Conservation (phyloP, 495 filamentous ascomycete genomes). For the Xylaria venustula region DNA sequence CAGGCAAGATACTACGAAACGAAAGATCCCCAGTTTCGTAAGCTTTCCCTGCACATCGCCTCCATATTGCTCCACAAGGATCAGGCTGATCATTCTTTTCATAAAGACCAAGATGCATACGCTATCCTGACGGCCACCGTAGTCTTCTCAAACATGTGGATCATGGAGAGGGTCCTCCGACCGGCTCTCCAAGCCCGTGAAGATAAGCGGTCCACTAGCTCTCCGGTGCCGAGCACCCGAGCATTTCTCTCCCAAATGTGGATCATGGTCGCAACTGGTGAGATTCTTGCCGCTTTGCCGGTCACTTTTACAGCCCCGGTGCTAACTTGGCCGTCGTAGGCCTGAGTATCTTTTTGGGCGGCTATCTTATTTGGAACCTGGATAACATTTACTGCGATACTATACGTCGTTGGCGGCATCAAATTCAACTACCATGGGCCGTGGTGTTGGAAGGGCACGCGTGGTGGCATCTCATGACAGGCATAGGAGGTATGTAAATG, state of each 20-base stretch:
- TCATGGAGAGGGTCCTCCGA: slow-evolving; percentile 81
- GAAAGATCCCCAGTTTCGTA: slow-evolving; percentile 80
- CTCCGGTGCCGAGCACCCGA: slow-evolving; percentile 50
- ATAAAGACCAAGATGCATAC: slow-evolving; percentile 73
- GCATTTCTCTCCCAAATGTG: slow-evolving; percentile 77
- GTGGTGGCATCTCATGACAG: slow-evolving; percentile 78
- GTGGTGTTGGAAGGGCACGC: slow-evolving; percentile 89
- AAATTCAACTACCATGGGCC: slow-evolving; percentile 84
- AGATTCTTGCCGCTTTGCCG: slow-evolving; percentile 8
- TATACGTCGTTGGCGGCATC: slow-evolving; percentile 68
- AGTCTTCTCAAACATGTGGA: slow-evolving; percentile 78
- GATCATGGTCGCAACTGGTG: slow-evolving; percentile 47
- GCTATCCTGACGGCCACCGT: slow-evolving; percentile 75
- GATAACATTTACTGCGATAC: slow-evolving; percentile 78
- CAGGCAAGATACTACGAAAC: slow-evolving; percentile 87
- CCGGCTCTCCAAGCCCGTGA: slow-evolving; percentile 51
- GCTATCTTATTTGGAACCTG: slow-evolving; percentile 83
- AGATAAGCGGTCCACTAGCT: slow-evolving; percentile 50
- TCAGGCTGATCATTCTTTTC: background rate
- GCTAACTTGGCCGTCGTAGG: slow-evolving; percentile 37
- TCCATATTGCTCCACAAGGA: background rate
- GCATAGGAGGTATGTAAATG: slow-evolving; percentile 37
- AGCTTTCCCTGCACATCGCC: background rate
- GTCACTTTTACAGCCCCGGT: background rate
- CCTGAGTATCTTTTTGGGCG: slow-evolving; percentile 73